phyloP scores from a whole-genome alignment of 352 stramenopile species.

The Pythium insidiosum region DNA sequence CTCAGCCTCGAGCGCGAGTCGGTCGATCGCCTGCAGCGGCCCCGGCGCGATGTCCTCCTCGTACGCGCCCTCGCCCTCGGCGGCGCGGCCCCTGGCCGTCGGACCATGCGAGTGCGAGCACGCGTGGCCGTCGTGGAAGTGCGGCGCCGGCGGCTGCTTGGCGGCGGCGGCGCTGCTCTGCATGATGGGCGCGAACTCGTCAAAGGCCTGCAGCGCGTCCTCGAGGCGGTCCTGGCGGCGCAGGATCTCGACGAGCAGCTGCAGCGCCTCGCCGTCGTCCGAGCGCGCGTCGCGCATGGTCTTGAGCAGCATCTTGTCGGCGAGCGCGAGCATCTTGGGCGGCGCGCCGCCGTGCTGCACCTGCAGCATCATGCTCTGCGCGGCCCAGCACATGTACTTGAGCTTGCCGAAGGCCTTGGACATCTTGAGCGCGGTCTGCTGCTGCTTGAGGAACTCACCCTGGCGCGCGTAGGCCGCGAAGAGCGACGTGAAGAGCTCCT shows the following conservation, averaged over 20 bases:
- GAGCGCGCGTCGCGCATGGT: conserved; percentile 45
- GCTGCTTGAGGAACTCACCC: conserved; percentile 75
- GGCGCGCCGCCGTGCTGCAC: conserved; percentile 58
- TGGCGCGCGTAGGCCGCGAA: conserved; percentile 62
- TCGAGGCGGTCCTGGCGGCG: conserved; percentile 59
- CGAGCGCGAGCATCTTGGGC: conserved; percentile 65
- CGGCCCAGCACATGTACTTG: conserved; percentile 80
- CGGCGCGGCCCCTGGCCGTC: conserved; percentile 33
- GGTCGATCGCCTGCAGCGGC: conserved; percentile 76
- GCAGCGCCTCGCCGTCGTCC: conserved; percentile 59
- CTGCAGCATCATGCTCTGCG: conserved; percentile 79
- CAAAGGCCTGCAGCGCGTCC: conserved; percentile 60
- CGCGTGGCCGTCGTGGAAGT: conserved; percentile 11
- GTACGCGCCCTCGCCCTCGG: conserved; percentile 61
- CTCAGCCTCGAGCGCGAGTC: conserved; percentile 54
- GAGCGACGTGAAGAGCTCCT: conserved; percentile 66
- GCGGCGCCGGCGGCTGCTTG: not conserved
- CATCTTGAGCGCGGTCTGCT: conserved; percentile 85
- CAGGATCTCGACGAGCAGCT: conserved; percentile 66
- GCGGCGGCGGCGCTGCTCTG: too few species aligned
- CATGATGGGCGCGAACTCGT: conserved; percentile 49
- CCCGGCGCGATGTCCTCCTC: conserved; percentile 82
- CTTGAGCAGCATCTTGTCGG: conserved; percentile 79
- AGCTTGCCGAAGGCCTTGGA: conserved; percentile 66
- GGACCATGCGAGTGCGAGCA: conserved; percentile 8